Base-by-base conservation (phyloP, 768 basidiomycete genomes). In the Xanthoconium stramineum region DNA sequence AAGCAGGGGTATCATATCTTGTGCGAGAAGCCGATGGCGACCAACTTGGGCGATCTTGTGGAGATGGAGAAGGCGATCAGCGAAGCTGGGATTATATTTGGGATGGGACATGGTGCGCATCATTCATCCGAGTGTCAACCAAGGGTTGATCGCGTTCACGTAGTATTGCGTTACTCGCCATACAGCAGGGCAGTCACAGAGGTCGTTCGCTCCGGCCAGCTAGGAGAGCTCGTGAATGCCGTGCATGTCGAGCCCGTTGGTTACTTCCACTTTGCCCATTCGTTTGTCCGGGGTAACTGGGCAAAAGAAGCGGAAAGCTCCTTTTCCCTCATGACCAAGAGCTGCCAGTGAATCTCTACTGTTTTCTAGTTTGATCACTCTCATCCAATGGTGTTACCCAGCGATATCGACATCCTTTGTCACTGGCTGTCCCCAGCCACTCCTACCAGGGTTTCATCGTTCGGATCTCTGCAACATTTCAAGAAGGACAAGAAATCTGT, bases 11-110 rank as follows among this genome's bases (percentile, higher is more conserved):
- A 94, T 65, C 86, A 93, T 62, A 89, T 95, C 53, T 78, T 95
- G 20, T 94, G 93, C 70, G 93, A 95, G 79, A 95, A 95, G 68
- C 93, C 93, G 0, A 91, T 95, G 88, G 89, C 91, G 1, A 93
- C 89, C 5, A 81, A 69, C 51, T 63, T 88, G 37, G 76, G 80
- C 51, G 90, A 90, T 59, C 89, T 92, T 56, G 67, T 94, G 47
- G 78, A 75, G 68, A 94, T 94, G 77, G 84, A 89, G 59, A 74
- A 76, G 33, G 88, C 83, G 0, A 78, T 94, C 32, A 84, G 82
- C 69, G 78, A 83, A 35, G 80, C 86, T 3, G 83, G 82, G 1
- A 77, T 83, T 40, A 86, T 94, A 60, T 94, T 93, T 74, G 93
- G 89, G 17, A 83, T 91, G 78, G 89, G 93, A 1, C 93, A 94